phyloP scores from a whole-genome alignment of 2,329 filamentous ascomycete genomes.

The Balansia obtecta region DNA sequence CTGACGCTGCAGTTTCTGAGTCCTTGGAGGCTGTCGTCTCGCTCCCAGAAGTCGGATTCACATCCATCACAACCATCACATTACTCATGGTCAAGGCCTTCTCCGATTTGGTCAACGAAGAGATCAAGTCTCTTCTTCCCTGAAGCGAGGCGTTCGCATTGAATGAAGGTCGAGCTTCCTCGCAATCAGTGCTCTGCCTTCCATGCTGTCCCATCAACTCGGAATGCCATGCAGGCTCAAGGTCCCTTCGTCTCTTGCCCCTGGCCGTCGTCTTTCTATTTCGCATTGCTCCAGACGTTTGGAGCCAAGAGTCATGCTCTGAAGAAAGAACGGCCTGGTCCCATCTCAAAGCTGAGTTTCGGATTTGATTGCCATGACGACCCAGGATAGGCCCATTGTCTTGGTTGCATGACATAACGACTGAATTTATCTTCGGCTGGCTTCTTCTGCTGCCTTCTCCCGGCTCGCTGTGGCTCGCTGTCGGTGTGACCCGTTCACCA shows the following conservation, averaged over 20 bases:
- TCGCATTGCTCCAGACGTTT: constrained; percentile 12
- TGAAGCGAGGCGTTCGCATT: background rate
- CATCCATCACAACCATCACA: constrained; percentile 27
- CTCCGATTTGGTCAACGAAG: background rate
- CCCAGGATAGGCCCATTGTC: background rate
- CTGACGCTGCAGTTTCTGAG: background rate
- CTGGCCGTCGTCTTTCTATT: constrained; percentile 26
- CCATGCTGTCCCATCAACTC: constrained; percentile 12
- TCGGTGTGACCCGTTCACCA: background rate
- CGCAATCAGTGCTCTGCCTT: background rate
- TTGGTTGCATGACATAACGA: background rate
- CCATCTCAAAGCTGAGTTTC: background rate
- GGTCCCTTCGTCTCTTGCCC: constrained; percentile 27
- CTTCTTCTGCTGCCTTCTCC: background rate
- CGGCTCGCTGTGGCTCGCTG: background rate
- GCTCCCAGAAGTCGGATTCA: constrained; percentile 18
- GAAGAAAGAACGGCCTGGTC: constrained; percentile 11
- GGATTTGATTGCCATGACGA: background rate
- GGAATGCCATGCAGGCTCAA: constrained; percentile 19
- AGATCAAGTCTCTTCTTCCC: background rate
- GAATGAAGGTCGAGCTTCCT: background rate
- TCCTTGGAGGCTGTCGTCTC: background rate
- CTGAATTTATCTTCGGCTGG: background rate
- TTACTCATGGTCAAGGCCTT: constrained; percentile 16
- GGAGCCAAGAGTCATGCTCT: constrained; percentile 8